Evolutionary conservation across 2,329 filamentous ascomycete genomes (phyloP), one percentile per base, ranked within the genome.

Genomic region (Dothiorella sarmentorum): DNA sequence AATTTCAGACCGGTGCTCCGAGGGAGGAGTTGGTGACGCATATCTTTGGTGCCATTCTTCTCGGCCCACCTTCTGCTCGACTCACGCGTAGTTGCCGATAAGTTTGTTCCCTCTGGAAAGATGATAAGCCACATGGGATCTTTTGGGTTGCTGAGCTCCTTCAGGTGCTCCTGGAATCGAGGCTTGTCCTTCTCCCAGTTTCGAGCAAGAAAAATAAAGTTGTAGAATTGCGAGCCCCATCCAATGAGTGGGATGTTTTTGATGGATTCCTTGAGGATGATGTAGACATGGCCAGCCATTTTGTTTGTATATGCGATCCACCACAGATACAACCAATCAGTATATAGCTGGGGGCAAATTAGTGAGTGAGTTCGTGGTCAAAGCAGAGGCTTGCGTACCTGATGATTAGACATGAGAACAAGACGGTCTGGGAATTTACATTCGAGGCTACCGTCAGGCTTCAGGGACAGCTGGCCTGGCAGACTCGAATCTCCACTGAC

Each of bases 241-340:
- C 91, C 91, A 24, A 95, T 81, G 56, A 95, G 75, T 1, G 91
- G 91, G 15, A 96, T 85, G 64, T 85, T 87, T 71, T 90, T 91
- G 62, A 96, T 78, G 1, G 89, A 92, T 70, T 96, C 89, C 69
- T 96, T 96, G 55, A 95, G 78, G 67, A 96, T 93, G 70, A 96
- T 96, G 76, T 91, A 95, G 67, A 96, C 81, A 69, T 91, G 88
- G 10, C 91, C 91, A 67, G 94, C 89, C 84, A 91, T 90, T 56
- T 82, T 81, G 59, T 88, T 89, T 24, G 89, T 90, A 67, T 96
- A 96, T n/a, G 86, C 89, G 24, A 91, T 86, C 91, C 91, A 96
- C 91, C 91, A 96, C 7, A 96, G 82, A 70, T 96, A 96, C 7
- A 95, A 75, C 91, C 90, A 96, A 74, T 96, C 90, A 7, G 90